These are phyloP conservation scores for Heteromeles arbutifolia DNA, from an alignment of 306 rosid genomes.

Conservation along the genomic window DNA sequence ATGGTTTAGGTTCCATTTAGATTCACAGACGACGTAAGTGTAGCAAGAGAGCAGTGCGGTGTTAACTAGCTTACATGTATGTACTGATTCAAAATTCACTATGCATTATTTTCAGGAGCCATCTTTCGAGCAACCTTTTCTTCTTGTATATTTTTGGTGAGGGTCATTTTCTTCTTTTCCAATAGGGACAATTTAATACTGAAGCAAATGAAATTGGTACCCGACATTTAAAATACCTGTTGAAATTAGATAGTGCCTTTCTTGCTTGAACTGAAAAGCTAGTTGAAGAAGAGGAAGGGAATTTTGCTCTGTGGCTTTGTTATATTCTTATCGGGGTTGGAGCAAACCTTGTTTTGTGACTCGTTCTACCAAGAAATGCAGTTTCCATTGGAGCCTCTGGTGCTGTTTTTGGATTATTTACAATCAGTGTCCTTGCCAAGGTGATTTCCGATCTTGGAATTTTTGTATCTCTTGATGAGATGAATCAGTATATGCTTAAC, in stretches of 20 bases:
- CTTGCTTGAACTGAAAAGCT: constrained; percentile 60
- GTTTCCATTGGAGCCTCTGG: constrained; percentile 98
- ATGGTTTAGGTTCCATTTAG: not conserved
- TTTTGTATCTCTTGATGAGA: not conserved
- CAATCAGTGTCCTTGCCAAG: constrained; percentile 90
- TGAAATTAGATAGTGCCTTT: constrained; percentile 5
- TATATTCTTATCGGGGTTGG: constrained; percentile 90
- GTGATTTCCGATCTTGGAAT: constrained; percentile 26
- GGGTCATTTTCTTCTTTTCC: constrained; percentile 18
- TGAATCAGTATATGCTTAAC: not conserved
- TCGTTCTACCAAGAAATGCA: constrained; percentile 79
- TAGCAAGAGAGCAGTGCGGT: no score
- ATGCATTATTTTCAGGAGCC: constrained; percentile 63
- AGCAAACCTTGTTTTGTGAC: constrained; percentile 92
- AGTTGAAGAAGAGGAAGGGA: constrained; percentile 99
- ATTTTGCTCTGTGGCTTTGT: constrained; percentile 80
- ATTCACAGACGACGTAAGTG: not conserved
- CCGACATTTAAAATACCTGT: not conserved
- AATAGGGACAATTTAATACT: not conserved
- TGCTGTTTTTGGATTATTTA: constrained; percentile 89
- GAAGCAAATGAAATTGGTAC: not conserved
- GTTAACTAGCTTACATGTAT: not conserved
- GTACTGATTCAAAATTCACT: constrained; percentile 6
- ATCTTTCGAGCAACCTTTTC: constrained; percentile 96
- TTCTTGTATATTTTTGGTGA: constrained; percentile 93